Evolutionary conservation across 2,329 filamentous ascomycete species (phyloP), one percentile per base, ranked within the genome.

Genomic region (Fusarium foetens): DNA sequence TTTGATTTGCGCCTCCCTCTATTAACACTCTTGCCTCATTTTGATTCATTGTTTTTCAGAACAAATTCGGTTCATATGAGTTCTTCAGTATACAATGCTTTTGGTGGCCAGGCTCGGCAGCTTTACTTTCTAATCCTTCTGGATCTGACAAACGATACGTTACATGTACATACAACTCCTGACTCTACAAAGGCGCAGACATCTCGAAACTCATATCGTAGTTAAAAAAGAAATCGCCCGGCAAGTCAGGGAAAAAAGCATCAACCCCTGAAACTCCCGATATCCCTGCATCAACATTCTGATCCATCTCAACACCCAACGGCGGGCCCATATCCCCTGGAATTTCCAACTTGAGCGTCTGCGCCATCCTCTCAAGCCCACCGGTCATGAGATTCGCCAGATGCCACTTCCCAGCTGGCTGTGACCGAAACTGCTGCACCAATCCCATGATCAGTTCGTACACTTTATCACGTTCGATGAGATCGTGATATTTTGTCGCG

Each of bases 381-480:
- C 81, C 80, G 0, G 82, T 83, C 83, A 86, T 85, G 29, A 85
- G 74, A 29, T 84, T 81, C 10, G 83, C 80, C 11, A 86, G 73
- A 63, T 86, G 84, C 79, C 80, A 84, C 52, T 82, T 83, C 0
- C 84, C 82, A 2, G 82, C 82, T 11, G 81, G 76, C 1, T 81
- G 80, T 0, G 80, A 79, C 0, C 81, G 76, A 39, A 84, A 84
- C 33, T 83, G 79, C 42, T 79, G 74, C 1, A 84, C 80, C 0
- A 84, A 76, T 19, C 78, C 78, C 1, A 77, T 77, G 2, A 80
- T 82, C 23, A 85, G 68, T 19, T 82, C 77, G 49, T 79, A 76
- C 2, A 85, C 83, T 3, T 78, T 69, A 8, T 74, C 72, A 8
- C 79, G 75, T 10, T 84, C 79, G 29, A 84, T 79, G 9, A 84